phyloP scores from a whole-genome alignment of 495 filamentous ascomycete species.

The Daldinia bambusicola region DNA sequence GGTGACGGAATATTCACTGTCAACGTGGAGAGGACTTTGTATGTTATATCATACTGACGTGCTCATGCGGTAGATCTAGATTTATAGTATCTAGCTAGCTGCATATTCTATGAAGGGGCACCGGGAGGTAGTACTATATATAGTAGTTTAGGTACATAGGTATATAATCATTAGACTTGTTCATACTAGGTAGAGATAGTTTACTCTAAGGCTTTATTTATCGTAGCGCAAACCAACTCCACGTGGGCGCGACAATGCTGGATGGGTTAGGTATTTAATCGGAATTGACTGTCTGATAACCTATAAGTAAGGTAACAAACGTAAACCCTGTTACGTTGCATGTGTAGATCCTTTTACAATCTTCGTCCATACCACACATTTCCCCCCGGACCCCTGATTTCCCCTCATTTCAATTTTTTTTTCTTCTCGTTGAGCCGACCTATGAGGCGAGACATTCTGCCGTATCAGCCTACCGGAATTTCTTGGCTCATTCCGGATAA shows the following conservation, averaged over 20 bases:
- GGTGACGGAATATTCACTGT: too few relatives aligned
- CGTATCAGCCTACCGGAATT: slow-evolving; percentile 38
- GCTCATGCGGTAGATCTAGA: too few relatives aligned
- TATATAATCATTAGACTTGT: too few relatives aligned
- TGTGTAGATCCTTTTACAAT: slow-evolving; percentile 1
- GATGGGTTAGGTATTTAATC: background rate
- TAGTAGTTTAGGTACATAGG: too few relatives aligned
- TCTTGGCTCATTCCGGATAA: slow-evolving; percentile 33
- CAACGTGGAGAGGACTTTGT: too few relatives aligned
- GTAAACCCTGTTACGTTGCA: slow-evolving; percentile 25
- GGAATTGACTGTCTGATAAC: background rate
- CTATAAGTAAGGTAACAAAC: background rate
- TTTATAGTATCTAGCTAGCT: too few relatives aligned
- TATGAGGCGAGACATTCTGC: slow-evolving; percentile 38
- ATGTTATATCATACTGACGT: too few relatives aligned
- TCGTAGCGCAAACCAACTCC: too few relatives aligned
- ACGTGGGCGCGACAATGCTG: background rate
- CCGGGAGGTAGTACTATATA: too few relatives aligned
- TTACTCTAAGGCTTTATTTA: too few relatives aligned
- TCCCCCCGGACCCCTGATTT: slow-evolving; percentile 25
- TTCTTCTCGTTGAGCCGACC: slow-evolving; percentile 11
- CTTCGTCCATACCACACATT: slow-evolving; percentile 1
- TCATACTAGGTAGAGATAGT: too few relatives aligned
- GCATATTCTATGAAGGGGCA: too few relatives aligned
- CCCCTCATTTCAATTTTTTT: slow-evolving; percentile 29